Conservation (phyloP, 2,329 filamentous ascomycete species). For the Hypoxylon sp. region DNA sequence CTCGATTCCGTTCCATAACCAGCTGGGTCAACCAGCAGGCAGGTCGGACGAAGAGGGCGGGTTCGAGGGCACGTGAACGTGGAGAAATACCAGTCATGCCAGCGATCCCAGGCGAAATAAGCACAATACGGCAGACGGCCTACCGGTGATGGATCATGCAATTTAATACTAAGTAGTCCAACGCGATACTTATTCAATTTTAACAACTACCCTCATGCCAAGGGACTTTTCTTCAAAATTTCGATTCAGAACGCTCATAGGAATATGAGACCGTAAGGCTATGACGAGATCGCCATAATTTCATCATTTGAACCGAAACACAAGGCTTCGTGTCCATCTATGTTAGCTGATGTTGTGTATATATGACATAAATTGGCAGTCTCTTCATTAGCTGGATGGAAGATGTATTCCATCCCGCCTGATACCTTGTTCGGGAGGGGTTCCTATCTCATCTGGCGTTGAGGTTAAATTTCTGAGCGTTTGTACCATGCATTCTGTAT, state of each 20-base stretch:
- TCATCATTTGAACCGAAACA: conserved; percentile 7
- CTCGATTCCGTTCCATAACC: conserved; percentile 70
- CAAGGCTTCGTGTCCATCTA: background rate
- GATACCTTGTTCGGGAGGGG: conserved; percentile 14
- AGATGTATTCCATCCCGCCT: conserved; percentile 13
- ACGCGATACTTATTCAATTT: conserved; percentile 17
- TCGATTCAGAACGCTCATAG: conserved; percentile 5
- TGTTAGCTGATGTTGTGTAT: conserved; percentile 25
- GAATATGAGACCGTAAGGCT: conserved; percentile 6
- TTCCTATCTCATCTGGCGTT: conserved; percentile 13
- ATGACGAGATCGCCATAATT: background rate
- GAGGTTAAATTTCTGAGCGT: conserved; percentile 24
- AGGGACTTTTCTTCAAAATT: conserved; percentile 1
- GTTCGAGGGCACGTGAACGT: conserved; percentile 56
- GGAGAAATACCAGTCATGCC: conserved; percentile 51
- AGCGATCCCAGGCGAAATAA: conserved; percentile 47
- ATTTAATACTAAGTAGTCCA: conserved; percentile 31
- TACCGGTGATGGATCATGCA: conserved; percentile 43
- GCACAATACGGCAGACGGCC: conserved; percentile 44
- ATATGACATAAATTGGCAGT: conserved; percentile 6
- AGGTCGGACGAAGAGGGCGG: conserved; percentile 65
- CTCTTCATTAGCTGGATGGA: conserved; percentile 1
- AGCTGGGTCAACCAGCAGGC: conserved; percentile 78
- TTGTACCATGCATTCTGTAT: conserved; percentile 36
- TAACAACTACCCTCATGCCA: background rate